Percentiles rank a stretch among this genome's conserved stretches.
phyloP scores from a whole-genome alignment of 2,329 filamentous ascomycete species.

The Ophiostoma novo-ulmi region DNA sequence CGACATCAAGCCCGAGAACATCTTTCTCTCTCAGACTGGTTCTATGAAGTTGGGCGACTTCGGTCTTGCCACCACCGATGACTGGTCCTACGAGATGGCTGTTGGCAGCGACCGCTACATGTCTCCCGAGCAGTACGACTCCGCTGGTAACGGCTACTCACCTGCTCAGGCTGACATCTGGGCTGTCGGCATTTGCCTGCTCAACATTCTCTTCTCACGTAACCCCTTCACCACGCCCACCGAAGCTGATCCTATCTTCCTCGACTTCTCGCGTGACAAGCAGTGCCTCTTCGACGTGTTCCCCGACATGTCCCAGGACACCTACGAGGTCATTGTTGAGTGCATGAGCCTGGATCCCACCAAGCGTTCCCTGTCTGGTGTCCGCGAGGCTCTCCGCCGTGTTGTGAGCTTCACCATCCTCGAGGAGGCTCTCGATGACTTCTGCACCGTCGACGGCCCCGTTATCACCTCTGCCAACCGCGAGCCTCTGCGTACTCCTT shows the following conservation, averaged over 20 bases:
- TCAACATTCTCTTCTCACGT: constrained; percentile 94
- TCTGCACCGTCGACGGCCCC: constrained; percentile 76
- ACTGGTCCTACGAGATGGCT: constrained; percentile 86
- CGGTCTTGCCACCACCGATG: constrained; percentile 81
- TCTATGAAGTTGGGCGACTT: constrained; percentile 97
- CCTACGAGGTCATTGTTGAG: constrained; percentile 85
- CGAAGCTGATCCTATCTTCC: constrained; percentile 83
- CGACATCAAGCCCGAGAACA: constrained; percentile 99
- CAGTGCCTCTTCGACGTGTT: constrained; percentile 98
- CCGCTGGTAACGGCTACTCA: constrained; percentile 79
- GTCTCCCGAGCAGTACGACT: constrained; percentile 97
- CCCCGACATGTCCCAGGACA: constrained; percentile 97
- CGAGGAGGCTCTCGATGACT: constrained; percentile 87
- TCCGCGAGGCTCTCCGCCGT: constrained; percentile 71
- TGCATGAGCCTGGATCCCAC: constrained; percentile 87
- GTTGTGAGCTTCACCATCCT: constrained; percentile 89
- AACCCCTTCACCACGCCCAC: constrained; percentile 93
- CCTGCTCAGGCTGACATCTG: constrained; percentile 92
- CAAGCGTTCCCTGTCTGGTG: constrained; percentile 75
- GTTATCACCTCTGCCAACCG: constrained; percentile 80
- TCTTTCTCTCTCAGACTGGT: constrained; percentile 82
- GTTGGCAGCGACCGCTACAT: constrained; percentile 98
- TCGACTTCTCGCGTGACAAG: constrained; percentile 88
- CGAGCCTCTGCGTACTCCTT: constrained; percentile 91
- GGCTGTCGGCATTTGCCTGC: constrained; percentile 92